Base-by-base conservation (phyloP, 768 basidiomycete genomes). In the Termitomyces sp. region DNA sequence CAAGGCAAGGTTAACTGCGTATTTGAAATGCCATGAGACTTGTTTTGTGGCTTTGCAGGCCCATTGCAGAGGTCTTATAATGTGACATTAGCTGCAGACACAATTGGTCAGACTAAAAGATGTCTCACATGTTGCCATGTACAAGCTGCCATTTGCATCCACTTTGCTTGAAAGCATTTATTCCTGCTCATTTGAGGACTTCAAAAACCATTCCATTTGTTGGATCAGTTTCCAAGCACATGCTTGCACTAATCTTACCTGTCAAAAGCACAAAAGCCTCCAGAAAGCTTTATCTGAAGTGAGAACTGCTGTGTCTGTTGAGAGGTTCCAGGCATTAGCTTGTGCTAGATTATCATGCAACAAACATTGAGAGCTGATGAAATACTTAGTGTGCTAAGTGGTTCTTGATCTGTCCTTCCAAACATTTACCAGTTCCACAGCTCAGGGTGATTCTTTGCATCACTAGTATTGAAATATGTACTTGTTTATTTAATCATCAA, bases 61-160 rank as follows among this genome's bases (percentile, higher is more conserved):
- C 26, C 92, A 90, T 49, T 81, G 86, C 32, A 76, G 85, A 41
- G 94, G 89, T 9, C 81, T 90, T 0, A 73, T 95, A 40, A 79
- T 90, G 56, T 85, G 94, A 38, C 76, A 90, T 54, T 79, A 79
- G 11, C 73, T 92, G 56, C 79, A 83, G 36, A 79, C 79, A 3
- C 92, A 93, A 64, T 76, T 92, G 58, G 85, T 90, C 22, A 89
- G 83, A 64, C 76, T 97, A 36, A 89, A 91, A 61, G 85, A 94
- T 65, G 79, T 85, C 8, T 80, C 83, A 1, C 79, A 85, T 57
- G 78, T 84, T 10, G 79, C 94, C 46, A 76, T 94, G 22, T 94
- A 49, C 94, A 95, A 71, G 85, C 92, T 18, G 86, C 88, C 3
- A 85, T 81, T 60, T 83, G 94, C 48, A 92, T 90, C 0, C 89